Evolutionary conservation across 805 yeast genomes (phyloP), one percentile per base, ranked within the genome.

Genomic region (Lachancea kluyveri): DNA sequence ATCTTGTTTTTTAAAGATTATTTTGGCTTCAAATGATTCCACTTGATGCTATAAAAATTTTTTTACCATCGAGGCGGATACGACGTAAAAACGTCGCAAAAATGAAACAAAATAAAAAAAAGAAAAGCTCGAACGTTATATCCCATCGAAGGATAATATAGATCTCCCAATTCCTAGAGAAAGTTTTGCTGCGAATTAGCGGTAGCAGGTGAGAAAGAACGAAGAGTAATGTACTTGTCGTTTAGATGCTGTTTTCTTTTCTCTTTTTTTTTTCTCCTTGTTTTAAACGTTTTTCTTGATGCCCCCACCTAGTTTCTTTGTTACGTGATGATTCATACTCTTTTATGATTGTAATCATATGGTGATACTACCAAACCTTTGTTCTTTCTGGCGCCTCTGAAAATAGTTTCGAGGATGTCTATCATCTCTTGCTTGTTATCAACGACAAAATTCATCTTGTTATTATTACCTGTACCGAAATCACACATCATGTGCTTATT

Each of bases 401-500:
- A 92, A 1, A 90, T 75, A 0, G 88, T 79, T 50, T 92, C 98
- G 8, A 92, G 62, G 18, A 92, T 81, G 56, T 90, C 97, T 13
- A 92, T 82, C 67, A 92, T 59, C 45, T 87, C 96, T 54, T 90
- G 96, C 39, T 80, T 78, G 52, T 84, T 84, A 24, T 74, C 77
- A 14, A 81, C 54, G 8, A 75, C 68, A 58, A 90, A 90, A 51
- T 86, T 87, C 64, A 92, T 64, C 65, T 92, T 90, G 65, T 92
- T 92, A 59, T 92, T 92, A 54, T 92, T 87, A 19, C 98, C 98
- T 0, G 97, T 92, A 2, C 98, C 98, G 57, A 88, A 87, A 64
- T 92, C 98, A 59, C 96, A 85, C 94, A 92, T 77, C 94, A 90
- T 88, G 57, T 90, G 97, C 55, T 86, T 82, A 61, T 90, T 90